Evolutionary conservation across 768 basidiomycete species (phyloP), one percentile per base, ranked within the genome.

Genomic region (Boletus huronensis): DNA sequence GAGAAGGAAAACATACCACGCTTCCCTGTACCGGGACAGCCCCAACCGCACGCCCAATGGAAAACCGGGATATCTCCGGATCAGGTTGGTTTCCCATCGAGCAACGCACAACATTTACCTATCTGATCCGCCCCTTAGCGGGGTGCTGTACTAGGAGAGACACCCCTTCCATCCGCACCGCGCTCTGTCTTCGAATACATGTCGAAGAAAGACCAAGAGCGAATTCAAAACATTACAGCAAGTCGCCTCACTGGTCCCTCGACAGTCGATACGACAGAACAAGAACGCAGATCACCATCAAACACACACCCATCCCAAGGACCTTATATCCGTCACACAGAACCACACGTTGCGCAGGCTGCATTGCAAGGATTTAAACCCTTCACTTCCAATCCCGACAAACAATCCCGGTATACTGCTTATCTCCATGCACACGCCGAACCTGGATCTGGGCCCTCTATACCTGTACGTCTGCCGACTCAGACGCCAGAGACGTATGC

Each of bases 101-200:
- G 17, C 6, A 13, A 52, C 7, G 25, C n/a, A 35, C 9, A 23
- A 23, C 5, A 3, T 29, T 47, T 11, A 32, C 11, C 9, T 5
- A 38, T 47, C 54, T 58, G 7, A 72, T n/a, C 39, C 29, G 42
- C 32, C 13, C 25, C 29, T 29, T 58, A 98, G 94, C 82, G 97
- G 48, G 96, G 93, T 26, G 72, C 79, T 1, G 76, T 88, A 19
- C 76, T 98, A 0, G 95, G 95, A 50, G 97, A 98, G 71, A 82
- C 82, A 10, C 83, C 83, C 11, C 75, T 90, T 11, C 79, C 84
- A 13, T 72, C 84, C 3, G 81, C 79, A 14, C 82, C 89, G 2
- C 83, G 84, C 11, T 98, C 96, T 0, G 82, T 99, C 16, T 98
- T 96, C 68, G 95, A 98, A 42, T 98, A 85, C 67, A 83, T 98